These are phyloP conservation scores for Rhynchospora breviuscula DNA, from an alignment of 176 grass and related monocot genomes.

Conservation along the genomic window DNA sequence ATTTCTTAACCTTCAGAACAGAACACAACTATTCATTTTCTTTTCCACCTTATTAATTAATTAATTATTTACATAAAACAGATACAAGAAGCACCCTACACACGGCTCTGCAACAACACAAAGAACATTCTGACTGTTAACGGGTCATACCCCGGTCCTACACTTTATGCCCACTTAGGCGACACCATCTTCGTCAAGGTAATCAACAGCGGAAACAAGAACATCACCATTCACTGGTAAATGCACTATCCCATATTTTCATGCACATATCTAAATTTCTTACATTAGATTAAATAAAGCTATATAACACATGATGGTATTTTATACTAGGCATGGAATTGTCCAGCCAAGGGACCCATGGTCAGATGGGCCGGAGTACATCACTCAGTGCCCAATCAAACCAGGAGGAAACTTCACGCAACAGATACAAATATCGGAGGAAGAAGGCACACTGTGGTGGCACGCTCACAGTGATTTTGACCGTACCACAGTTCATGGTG, in stretches of 20 bases:
- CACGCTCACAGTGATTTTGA: conserved; percentile 31
- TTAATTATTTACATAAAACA: background rate
- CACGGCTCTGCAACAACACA: conserved; percentile 30
- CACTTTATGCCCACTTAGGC: conserved; percentile 19
- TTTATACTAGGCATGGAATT: conserved; percentile 22
- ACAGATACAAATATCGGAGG: background rate
- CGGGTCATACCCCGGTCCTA: conserved; percentile 29
- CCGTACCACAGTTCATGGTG: conserved; percentile 29
- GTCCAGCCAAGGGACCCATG: conserved; percentile 29
- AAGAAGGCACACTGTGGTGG: conserved; percentile 38
- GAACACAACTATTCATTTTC: background rate
- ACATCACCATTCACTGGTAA: conserved; percentile 38
- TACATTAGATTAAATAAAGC: background rate
- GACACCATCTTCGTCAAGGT: conserved; percentile 36
- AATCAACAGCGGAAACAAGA: conserved; percentile 42
- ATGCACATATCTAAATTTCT: background rate
- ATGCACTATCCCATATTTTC: background rate
- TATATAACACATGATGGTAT: background rate
- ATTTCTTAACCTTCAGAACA: background rate
- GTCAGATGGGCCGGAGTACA: conserved; percentile 35
- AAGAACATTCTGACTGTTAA: conserved; percentile 38
- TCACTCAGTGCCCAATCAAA: conserved; percentile 32
- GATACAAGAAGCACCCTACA: conserved; percentile 33
- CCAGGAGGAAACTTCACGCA: conserved; percentile 27
- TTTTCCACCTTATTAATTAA: background rate